Percentiles rank a stretch among this genome's conserved stretches.
phyloP scores from a whole-genome alignment of 345 rosid genomes.

The Rhizophora mangle region DNA sequence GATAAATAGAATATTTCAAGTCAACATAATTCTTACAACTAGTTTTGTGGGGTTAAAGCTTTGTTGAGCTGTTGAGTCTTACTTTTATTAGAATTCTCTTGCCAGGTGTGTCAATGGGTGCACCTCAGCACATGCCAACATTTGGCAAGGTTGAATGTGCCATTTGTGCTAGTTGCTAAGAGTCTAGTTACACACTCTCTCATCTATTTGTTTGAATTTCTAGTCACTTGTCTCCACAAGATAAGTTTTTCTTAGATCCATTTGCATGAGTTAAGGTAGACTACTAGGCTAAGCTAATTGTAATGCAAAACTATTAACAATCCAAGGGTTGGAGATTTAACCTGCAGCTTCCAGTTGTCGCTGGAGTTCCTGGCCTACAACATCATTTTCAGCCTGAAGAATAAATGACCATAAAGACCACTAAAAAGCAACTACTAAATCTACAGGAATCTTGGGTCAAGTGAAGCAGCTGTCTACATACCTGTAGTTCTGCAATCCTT shows the following conservation, averaged over 20 bases:
- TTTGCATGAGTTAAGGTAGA: not conserved
- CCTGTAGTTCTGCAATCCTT: conserved; percentile 80
- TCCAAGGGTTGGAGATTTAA: conserved; percentile 17
- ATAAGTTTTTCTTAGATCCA: too few relatives aligned
- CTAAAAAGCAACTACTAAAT: not conserved
- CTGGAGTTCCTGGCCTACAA: conserved; percentile 81
- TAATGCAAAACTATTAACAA: not conserved
- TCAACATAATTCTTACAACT: too few relatives aligned
- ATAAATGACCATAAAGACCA: not conserved
- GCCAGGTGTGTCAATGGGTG: too few relatives aligned
- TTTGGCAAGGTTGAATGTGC: too few relatives aligned
- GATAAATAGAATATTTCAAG: too few relatives aligned
- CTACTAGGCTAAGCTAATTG: not conserved
- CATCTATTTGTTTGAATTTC: not conserved
- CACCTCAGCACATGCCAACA: too few relatives aligned
- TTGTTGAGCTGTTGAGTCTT: too few relatives aligned
- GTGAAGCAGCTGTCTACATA: conserved; percentile 11
- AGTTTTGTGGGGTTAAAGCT: too few relatives aligned
- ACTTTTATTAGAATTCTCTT: too few relatives aligned
- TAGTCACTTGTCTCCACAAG: not conserved
- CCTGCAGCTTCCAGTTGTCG: conserved; percentile 94
- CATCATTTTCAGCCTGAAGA: conserved; percentile 73
- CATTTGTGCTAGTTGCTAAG: too few relatives aligned
- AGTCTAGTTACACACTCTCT: not conserved
- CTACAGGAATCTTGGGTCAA: not conserved